These are phyloP conservation scores for Acacia acuminata DNA, from an alignment of 306 rosid genomes.

Conservation along the genomic window DNA sequence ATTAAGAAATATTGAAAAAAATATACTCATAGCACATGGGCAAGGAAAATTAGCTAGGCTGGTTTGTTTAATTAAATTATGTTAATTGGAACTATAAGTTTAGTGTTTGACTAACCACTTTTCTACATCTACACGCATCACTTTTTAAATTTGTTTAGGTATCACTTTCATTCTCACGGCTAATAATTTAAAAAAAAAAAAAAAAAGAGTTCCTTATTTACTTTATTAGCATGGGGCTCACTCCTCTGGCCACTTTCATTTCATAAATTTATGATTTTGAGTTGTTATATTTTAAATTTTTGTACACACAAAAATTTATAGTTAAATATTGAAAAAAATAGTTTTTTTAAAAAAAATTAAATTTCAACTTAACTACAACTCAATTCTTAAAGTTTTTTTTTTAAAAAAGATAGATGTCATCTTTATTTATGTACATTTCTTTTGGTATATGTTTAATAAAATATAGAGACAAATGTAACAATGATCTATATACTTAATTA, in stretches of 20 bases:
- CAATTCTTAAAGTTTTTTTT: no score
- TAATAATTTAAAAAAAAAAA: background rate
- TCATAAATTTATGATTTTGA: background rate
- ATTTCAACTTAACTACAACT: background rate
- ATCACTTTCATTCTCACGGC: slow-evolving; percentile 29
- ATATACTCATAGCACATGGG: slow-evolving; percentile 34
- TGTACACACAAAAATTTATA: no score
- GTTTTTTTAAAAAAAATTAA: no score
- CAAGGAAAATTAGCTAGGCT: slow-evolving; percentile 18
- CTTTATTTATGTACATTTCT: background rate
- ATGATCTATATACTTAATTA: background rate
- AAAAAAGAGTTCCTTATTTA: background rate
- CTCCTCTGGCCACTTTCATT: background rate
- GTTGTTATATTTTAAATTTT: no score
- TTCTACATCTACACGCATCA: background rate
- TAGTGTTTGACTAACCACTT: background rate
- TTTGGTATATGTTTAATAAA: background rate
- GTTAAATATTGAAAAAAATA: background rate
- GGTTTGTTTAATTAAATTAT: slow-evolving; percentile 22
- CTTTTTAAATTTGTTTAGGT: slow-evolving; percentile 16
- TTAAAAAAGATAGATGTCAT: no score
- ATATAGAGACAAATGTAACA: background rate
- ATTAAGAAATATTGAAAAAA: slow-evolving; percentile 19
- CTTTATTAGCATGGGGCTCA: slow-evolving; percentile 32
- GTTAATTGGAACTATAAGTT: slow-evolving; percentile 24